These are phyloP conservation scores for Umbelopsis ramanniana DNA, from an alignment of 192 early-diverging fungal genomes.

Conservation along the genomic window DNA sequence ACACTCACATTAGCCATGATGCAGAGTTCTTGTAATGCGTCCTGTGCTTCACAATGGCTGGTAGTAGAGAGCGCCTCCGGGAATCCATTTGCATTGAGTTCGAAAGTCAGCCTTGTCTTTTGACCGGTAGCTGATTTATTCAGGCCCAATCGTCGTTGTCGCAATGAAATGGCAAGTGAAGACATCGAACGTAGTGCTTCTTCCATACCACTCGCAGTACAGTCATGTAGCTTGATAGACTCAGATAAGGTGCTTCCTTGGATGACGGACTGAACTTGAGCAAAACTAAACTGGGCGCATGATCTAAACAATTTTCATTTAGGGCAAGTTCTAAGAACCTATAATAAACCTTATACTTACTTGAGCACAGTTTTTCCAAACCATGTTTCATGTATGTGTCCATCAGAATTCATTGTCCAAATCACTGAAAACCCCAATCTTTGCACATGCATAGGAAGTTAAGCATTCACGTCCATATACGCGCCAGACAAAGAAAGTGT, in stretches of 20 bases:
- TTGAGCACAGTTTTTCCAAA: constrained; percentile 90
- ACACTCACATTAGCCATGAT: constrained; percentile 27
- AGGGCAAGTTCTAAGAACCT: not conserved
- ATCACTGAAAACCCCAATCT: constrained; percentile 90
- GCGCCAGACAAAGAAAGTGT: not conserved
- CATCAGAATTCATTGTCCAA: constrained; percentile 91
- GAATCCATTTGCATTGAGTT: constrained; percentile 4
- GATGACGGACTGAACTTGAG: constrained; percentile 2
- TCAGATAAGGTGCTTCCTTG: not conserved
- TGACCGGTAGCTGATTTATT: not conserved
- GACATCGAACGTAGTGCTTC: not conserved
- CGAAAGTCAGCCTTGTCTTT: constrained; percentile 5
- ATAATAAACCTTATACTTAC: constrained; percentile 29
- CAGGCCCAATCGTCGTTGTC: not conserved
- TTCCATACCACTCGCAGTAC: not conserved
- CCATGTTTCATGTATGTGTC: constrained; percentile 70
- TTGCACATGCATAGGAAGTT: not conserved
- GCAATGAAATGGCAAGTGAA: not conserved
- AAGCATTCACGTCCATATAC: not conserved
- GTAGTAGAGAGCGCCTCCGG: not conserved
- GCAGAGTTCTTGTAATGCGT: constrained; percentile 22
- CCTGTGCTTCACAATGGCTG: constrained; percentile 4
- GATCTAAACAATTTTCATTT: not conserved
- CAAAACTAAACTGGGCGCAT: constrained; percentile 20
- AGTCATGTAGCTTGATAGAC: constrained; percentile 10